Percentiles rank a stretch among this genome's conserved stretches.
These are phyloP conservation scores for Talaromyces adpressus DNA, from an alignment of 495 filamentous ascomycete species.

Conservation along the genomic window DNA sequence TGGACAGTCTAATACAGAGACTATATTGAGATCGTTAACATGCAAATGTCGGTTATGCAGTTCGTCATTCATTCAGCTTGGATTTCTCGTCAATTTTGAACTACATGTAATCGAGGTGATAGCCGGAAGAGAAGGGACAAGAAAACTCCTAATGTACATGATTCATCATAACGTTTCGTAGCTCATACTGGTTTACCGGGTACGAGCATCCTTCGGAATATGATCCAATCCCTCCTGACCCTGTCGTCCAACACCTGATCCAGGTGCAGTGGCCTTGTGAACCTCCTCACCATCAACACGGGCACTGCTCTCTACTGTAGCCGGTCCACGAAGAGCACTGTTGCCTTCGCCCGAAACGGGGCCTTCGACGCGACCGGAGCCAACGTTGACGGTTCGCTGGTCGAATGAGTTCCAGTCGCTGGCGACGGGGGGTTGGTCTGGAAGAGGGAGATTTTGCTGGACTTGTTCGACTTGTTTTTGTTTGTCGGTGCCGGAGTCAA, in stretches of 20 bases:
- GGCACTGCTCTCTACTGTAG: slow-evolving; percentile 52
- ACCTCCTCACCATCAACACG: slow-evolving; percentile 38
- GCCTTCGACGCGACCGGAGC: slow-evolving; percentile 47
- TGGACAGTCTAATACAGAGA: background rate
- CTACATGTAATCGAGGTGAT: background rate
- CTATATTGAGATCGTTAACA: background rate
- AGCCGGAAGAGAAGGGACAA: background rate
- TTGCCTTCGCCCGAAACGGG: slow-evolving; percentile 50
- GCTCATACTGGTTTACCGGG: slow-evolving; percentile 16
- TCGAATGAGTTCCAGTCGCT: slow-evolving; percentile 76
- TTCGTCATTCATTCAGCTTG: background rate
- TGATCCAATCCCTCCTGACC: slow-evolving; percentile 43
- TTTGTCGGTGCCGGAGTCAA: slow-evolving; percentile 48
- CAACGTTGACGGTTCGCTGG: slow-evolving; percentile 58
- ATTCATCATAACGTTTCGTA: background rate
- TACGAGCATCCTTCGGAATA: slow-evolving; percentile 45
- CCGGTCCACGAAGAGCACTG: slow-evolving; percentile 54
- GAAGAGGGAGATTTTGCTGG: slow-evolving; percentile 68
- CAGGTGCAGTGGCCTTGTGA: slow-evolving; percentile 33
- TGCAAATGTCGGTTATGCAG: background rate
- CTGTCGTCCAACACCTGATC: slow-evolving; percentile 43
- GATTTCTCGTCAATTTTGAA: background rate
- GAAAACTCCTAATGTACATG: slow-evolving; percentile 3
- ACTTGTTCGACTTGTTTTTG: slow-evolving; percentile 54
- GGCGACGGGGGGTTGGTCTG: slow-evolving; percentile 63